Evolutionary conservation across 2,329 filamentous ascomycete species (phyloP).

Genomic region (Coniella vitis): DNA sequence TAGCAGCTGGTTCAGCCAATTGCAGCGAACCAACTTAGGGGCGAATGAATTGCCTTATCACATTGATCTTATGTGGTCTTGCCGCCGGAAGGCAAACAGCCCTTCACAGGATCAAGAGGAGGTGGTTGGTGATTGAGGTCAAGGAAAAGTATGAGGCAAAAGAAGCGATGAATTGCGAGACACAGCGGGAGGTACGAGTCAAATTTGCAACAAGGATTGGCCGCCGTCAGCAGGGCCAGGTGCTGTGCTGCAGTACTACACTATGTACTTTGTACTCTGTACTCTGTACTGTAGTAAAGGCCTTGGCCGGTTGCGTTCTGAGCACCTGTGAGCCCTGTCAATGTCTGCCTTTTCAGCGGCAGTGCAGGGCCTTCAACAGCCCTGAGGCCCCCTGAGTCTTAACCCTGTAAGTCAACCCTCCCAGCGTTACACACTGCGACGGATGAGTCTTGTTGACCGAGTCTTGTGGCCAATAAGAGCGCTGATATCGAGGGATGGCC

Average conservation of each 20-base stretch:
- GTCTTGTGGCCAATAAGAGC: slow-evolving; percentile 5
- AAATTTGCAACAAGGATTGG: background rate
- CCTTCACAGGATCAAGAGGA: background rate
- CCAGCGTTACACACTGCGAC: slow-evolving; percentile 10
- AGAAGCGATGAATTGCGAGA: background rate
- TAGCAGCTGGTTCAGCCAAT: too few relatives aligned
- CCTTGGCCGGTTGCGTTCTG: too few relatives aligned
- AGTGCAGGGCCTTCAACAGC: background rate
- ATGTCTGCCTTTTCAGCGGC: too few relatives aligned
- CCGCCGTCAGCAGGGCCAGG: too few relatives aligned
- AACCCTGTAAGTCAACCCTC: slow-evolving; percentile 8
- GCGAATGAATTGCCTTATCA: too few relatives aligned
- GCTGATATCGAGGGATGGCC: background rate
- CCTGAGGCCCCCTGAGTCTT: background rate
- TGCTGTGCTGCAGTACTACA: background rate
- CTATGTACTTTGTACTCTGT: too few relatives aligned
- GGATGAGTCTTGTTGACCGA: slow-evolving; percentile 14
- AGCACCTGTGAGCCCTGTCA: too few relatives aligned
- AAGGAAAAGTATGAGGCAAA: background rate
- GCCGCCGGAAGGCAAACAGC: too few relatives aligned
- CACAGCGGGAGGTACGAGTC: background rate
- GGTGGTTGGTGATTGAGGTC: background rate
- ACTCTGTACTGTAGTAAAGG: too few relatives aligned
- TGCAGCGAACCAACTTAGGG: too few relatives aligned
- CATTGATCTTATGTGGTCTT: too few relatives aligned